Base-by-base conservation (phyloP, 1,284 basidiomycete genomes). In the Porodaedalea pini region DNA sequence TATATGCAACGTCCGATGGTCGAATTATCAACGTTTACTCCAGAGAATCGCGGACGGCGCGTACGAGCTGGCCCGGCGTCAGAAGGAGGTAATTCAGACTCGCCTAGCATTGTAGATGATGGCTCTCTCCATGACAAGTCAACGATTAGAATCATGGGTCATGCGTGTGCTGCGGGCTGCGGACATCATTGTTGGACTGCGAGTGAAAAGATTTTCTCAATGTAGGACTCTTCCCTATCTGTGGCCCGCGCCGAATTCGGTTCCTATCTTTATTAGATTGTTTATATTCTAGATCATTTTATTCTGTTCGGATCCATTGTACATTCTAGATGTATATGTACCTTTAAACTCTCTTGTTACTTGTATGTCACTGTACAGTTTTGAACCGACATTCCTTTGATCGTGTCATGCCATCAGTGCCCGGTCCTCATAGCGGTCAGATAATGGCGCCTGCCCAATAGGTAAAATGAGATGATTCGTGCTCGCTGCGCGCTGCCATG, bases 151-250 rank as follows among this genome's bases (percentile, higher is more conserved):
- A 51, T 71, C 48, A 63, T 70, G 6, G 82, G 80, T 3, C 80
- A 82, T 66, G 74, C 75, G 0, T 86, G 84, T 70, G 81, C 82
- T n/a, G 77, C 82, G 54, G 83, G 84, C 1, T 86, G 83, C 70
- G 83, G 84, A 0, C 84, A 86, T 69, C 76, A 74, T 58, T 86
- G 83, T 64, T 86, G 82, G 82, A 76, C 76, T 34, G 40, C 45
- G 34, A 57, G 50, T 34, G 54, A 52, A 23, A 57, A 45, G n/a
- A 31, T 44, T 10, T 11, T 13, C 19, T 32, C 40, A 23, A 29
- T 25, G 21, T 57, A 32, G 23, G 36, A 47, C 25, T 31, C 11
- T 31, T 29, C 23, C 37, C 15, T 3, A n/a, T 39, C 1, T 11
- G 15, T 41, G 13, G 8, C 36, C 36, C 25, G 39, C 6, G 4